Percentiles rank a stretch among this genome's conserved stretches.
Conservation (phyloP, 805 yeast species). For the Yarrowia sp. region DNA sequence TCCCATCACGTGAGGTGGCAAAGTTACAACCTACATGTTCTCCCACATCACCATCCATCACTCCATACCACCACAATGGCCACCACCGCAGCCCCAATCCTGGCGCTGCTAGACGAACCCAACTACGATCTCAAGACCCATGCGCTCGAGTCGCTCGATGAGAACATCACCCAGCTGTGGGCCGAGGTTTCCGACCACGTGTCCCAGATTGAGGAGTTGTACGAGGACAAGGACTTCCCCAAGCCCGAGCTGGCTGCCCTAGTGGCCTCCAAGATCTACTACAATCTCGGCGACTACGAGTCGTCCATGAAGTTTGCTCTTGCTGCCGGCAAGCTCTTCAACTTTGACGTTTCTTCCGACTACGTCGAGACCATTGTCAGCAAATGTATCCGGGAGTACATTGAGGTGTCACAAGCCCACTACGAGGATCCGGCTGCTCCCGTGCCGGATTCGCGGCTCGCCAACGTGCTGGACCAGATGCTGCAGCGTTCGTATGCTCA, state of each 20-base stretch:
- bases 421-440: slow-evolving; percentile 50
- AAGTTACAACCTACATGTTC: slow-evolving; percentile 2
- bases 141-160: slow-evolving; percentile 83
- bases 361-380: slow-evolving; percentile 93
- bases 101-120: slow-evolving; percentile 85
- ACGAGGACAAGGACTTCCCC: slow-evolving; percentile 81
- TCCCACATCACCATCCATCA: slow-evolving; percentile 9
- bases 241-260: slow-evolving; percentile 87
- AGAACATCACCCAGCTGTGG: slow-evolving; percentile 90
- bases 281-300: slow-evolving; percentile 92
- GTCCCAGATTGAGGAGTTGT: slow-evolving; percentile 86
- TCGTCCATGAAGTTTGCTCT: slow-evolving; percentile 88
- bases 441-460: slow-evolving; percentile 63
- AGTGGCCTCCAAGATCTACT: slow-evolving; percentile 86
- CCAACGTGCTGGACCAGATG: slow-evolving; percentile 83
- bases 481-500: slow-evolving; percentile 74
- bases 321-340: slow-evolving; percentile 80
- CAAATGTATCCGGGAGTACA: slow-evolving; percentile 87
- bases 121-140: slow-evolving; percentile 79
- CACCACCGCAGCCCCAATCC: slow-evolving; percentile 88
- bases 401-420: slow-evolving; percentile 62
- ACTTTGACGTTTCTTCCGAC: slow-evolving; percentile 78
- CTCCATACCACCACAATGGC: slow-evolving; percentile 53
- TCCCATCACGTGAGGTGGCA: slow-evolving; percentile 30
- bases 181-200: slow-evolving; percentile 94